These are phyloP conservation scores for Neoboletus subvelutipes DNA, from an alignment of 768 basidiomycete species.

Conservation along the genomic window DNA sequence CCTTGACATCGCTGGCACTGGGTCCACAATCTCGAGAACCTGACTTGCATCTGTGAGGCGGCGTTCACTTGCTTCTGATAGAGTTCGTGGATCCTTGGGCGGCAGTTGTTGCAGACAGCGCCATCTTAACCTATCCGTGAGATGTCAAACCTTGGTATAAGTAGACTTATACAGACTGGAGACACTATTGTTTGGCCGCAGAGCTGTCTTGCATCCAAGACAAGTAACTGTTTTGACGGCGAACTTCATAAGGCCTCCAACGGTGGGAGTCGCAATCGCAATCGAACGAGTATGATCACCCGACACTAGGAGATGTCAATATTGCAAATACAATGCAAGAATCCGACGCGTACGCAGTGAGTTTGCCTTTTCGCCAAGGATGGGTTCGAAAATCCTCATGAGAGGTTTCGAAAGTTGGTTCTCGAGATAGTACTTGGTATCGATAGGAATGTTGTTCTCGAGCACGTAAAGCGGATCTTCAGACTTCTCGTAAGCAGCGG, in stretches of 20 bases:
- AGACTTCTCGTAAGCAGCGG: conserved; percentile 97
- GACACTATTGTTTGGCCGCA: conserved; percentile 75
- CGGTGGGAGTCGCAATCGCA: conserved; percentile 93
- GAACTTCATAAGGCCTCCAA: conserved; percentile 98
- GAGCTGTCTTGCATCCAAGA: conserved; percentile 90
- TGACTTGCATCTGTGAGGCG: conserved; percentile 81
- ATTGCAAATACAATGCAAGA: neutral
- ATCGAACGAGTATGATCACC: conserved; percentile 97
- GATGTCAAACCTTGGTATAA: neutral
- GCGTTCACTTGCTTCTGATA: conserved; percentile 85
- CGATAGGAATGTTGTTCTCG: conserved; percentile 97
- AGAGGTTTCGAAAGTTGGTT: conserved; percentile 97
- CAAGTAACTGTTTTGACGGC: conserved; percentile 95
- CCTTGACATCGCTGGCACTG: conserved; percentile 99
- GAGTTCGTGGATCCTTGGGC: conserved; percentile 79
- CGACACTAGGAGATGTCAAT: conserved; percentile 56
- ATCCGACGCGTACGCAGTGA: conserved; percentile 62
- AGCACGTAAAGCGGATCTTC: conserved; percentile 97
- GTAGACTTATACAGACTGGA: conserved; percentile 45
- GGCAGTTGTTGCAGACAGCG: conserved; percentile 94
- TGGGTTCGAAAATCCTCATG: conserved; percentile 97
- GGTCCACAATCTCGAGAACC: conserved; percentile 95
- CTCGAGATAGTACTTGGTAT: conserved; percentile 97
- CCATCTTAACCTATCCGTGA: conserved; percentile 52
- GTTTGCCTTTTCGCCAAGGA: conserved; percentile 87